Percentiles rank a stretch among this genome's conserved stretches.
Evolutionary conservation across 1,284 basidiomycete species (phyloP).

Genomic region (Ganoderma lucidum): DNA sequence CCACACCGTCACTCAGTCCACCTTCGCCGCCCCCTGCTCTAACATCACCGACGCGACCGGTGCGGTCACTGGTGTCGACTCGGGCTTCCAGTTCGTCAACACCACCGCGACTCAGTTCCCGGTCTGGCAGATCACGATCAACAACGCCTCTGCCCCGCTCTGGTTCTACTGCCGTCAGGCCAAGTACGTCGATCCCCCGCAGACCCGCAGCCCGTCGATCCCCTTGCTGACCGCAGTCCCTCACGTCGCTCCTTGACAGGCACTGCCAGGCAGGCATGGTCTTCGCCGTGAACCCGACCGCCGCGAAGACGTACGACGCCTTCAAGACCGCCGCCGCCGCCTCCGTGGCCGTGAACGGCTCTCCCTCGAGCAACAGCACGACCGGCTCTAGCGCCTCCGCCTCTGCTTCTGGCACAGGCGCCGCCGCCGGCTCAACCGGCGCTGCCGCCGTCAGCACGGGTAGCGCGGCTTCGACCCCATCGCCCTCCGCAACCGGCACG

Average conservation of each 20-base stretch:
- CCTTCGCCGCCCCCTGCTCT: conserved; percentile 57
- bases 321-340: conserved; percentile 50
- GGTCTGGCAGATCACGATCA: conserved; percentile 45
- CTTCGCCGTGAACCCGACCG: conserved; percentile 49
- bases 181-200: conserved; percentile 35
- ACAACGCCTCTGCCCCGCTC: conserved; percentile 46
- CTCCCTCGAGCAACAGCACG: conserved; percentile 20
- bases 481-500: conserved; percentile 27
- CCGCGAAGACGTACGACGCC: conserved; percentile 38
- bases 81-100: conserved; percentile 49
- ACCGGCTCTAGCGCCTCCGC: conserved; percentile 25
- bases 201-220: background rate
- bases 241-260: conserved; percentile 23
- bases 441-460: conserved; percentile 25
- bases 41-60: conserved; percentile 39
- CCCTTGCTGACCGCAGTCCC: conserved; percentile 6
- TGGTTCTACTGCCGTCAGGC: conserved; percentile 54
- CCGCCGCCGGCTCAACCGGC: background rate
- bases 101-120: conserved; percentile 41
- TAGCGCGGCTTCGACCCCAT: conserved; percentile 17
- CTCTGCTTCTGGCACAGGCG: conserved; percentile 13
- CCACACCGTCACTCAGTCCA: conserved; percentile 65
- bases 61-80: conserved; percentile 47
- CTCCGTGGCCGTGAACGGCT: conserved; percentile 28
- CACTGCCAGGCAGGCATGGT: conserved; percentile 51